Conservation (phyloP, 2,329 filamentous ascomycete species). For the Daldinia sp. region DNA sequence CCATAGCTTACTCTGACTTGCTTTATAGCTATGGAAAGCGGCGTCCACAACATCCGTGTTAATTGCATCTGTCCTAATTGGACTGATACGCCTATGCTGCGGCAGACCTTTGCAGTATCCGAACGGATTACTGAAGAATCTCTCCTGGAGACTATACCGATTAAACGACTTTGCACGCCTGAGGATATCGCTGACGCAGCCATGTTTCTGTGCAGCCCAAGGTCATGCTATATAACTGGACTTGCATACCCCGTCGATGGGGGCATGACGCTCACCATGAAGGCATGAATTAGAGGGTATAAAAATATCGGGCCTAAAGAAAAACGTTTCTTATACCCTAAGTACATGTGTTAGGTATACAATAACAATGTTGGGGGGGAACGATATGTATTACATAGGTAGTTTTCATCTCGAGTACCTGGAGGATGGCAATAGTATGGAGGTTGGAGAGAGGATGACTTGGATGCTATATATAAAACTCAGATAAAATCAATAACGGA, state of each 20-base stretch:
- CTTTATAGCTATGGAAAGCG: constrained; percentile 17
- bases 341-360: not conserved
- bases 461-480: too few relatives aligned
- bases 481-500: too few relatives aligned
- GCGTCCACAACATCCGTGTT: constrained; percentile 9
- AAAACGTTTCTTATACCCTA: not conserved
- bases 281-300: not conserved
- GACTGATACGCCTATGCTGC: constrained; percentile 19
- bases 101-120: not conserved
- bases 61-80: constrained; percentile 25
- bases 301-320: not conserved
- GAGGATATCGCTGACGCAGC: constrained; percentile 19
- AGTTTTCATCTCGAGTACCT: too few relatives aligned
- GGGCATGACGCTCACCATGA: not conserved
- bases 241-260: constrained; percentile 8
- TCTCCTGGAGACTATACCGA: constrained; percentile 9
- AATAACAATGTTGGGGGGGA: too few relatives aligned
- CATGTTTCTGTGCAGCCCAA: constrained; percentile 17
- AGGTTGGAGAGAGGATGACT: too few relatives aligned
- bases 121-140: not conserved
- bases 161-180: constrained; percentile 16
- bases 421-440: too few relatives aligned
- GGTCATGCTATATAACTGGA: constrained; percentile 22
- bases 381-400: too few relatives aligned
- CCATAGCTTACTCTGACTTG: not conserved